These are phyloP conservation scores for Kluyveromyces lactis DNA, from an alignment of 805 yeast genomes.

Conservation along the genomic window DNA sequence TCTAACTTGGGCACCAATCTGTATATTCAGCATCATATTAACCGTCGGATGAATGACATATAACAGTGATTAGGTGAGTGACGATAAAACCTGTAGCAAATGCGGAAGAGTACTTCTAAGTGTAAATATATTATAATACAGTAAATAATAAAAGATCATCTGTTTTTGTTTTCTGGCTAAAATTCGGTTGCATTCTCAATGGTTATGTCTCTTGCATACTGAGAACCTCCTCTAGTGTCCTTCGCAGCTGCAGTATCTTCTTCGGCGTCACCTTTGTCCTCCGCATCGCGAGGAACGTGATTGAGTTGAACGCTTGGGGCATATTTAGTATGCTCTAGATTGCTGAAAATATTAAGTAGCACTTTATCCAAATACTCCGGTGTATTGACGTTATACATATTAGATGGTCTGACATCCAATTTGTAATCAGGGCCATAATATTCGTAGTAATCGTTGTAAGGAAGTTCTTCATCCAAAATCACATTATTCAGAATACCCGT, in stretches of 20 bases:
- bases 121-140: too few relatives aligned
- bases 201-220: constrained; percentile 68
- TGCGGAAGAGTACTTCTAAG: too few relatives aligned
- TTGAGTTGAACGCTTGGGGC: constrained; percentile 97
- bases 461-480: constrained; percentile 58
- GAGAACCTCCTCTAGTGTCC: constrained; percentile 89
- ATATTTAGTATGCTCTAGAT: constrained; percentile 81
- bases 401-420: constrained; percentile 88
- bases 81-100: too few relatives aligned
- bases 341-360: constrained; percentile 63
- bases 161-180: constrained; percentile 27
- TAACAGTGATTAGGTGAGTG: too few relatives aligned
- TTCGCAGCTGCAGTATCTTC: constrained; percentile 74
- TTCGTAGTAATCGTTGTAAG: constrained; percentile 94
- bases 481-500: constrained; percentile 71
- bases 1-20: too few relatives aligned
- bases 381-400: constrained; percentile 93
- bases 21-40: too few relatives aligned
- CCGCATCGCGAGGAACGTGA: constrained; percentile 81
- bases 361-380: constrained; percentile 87
- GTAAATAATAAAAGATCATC: too few relatives aligned
- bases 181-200: constrained; percentile 71
- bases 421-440: constrained; percentile 96
- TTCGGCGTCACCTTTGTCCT: constrained; percentile 77
- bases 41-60: too few relatives aligned